A percentile compares a stretch with the other conserved stretches of the same genome.
These are phyloP conservation scores for Penicillium oxalicum DNA, from an alignment of 2,329 filamentous ascomycete genomes.

Conservation along the genomic window DNA sequence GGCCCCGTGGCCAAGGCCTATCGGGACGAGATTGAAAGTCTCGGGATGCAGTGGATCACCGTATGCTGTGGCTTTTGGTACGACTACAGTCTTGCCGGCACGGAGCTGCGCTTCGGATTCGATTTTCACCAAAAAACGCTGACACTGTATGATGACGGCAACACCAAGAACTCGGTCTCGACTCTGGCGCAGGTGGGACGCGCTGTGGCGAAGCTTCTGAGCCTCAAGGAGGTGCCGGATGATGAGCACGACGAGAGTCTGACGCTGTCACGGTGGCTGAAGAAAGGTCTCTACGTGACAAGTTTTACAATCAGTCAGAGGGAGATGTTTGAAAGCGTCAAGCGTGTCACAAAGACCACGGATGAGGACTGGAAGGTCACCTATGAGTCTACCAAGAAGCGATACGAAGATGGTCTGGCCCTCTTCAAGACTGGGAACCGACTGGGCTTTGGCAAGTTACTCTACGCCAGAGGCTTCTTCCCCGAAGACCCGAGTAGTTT, in stretches of 20 bases:
- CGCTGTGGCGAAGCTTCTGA: constrained; percentile 50
- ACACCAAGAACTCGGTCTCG: constrained; percentile 27
- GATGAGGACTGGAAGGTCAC: constrained; percentile 57
- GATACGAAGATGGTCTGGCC: constrained; percentile 46
- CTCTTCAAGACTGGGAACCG: constrained; percentile 41
- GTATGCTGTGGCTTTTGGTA: constrained; percentile 50
- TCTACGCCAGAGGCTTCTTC: constrained; percentile 54
- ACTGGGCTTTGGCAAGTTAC: constrained; percentile 43
- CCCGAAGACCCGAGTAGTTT: constrained; percentile 38
- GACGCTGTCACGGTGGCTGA: constrained; percentile 42
- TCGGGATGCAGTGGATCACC: constrained; percentile 43
- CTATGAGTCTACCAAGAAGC: constrained; percentile 42
- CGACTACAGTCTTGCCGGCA: constrained; percentile 44
- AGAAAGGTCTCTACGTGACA: constrained; percentile 47
- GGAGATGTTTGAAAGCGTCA: constrained; percentile 59
- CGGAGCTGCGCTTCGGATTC: constrained; percentile 42
- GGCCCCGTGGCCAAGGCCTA: constrained; percentile 20
- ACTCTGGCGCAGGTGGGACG: constrained; percentile 54
- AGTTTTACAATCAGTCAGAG: constrained; percentile 57
- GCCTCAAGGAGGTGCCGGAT: constrained; percentile 40
- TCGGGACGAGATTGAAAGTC: constrained; percentile 36
- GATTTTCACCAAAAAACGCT: constrained; percentile 41
- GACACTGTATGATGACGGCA: constrained; percentile 53
- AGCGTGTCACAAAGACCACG: constrained; percentile 52
- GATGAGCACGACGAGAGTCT: constrained; percentile 31